Conservation (phyloP, 2,329 filamentous ascomycete genomes). For the Plectosphaerella sp. region DNA sequence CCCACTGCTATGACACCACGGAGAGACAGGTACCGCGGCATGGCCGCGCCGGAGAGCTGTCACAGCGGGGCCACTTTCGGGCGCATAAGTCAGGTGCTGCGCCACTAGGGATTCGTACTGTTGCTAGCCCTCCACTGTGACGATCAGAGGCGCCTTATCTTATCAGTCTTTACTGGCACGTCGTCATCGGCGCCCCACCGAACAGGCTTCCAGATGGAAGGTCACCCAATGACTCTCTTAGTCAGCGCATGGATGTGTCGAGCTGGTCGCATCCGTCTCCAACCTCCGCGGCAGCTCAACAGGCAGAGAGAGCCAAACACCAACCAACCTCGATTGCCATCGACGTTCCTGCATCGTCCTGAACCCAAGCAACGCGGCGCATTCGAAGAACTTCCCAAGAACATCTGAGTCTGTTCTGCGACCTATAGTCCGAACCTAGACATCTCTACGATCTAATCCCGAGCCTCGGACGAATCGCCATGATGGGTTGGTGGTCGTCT, state of each 20-base stretch:
- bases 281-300: neutral
- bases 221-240: neutral
- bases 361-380: too few species aligned
- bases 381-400: too few species aligned
- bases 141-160: neutral
- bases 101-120: neutral
- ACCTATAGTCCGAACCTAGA: too few species aligned
- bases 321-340: neutral
- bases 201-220: neutral
- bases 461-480: slow-evolving; percentile 27
- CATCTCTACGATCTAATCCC: too few species aligned
- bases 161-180: neutral
- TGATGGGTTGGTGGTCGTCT: slow-evolving; percentile 96
- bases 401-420: too few species aligned
- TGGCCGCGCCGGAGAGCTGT: neutral
- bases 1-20: too few species aligned
- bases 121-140: neutral
- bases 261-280: neutral
- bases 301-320: neutral
- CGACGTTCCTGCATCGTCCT: neutral
- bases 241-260: neutral
- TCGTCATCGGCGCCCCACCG: neutral
- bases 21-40: too few species aligned
- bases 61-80: neutral
- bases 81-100: neutral